Evolutionary conservation across 2,329 filamentous ascomycete species (phyloP).

Genomic region (Claviceps sp.): DNA sequence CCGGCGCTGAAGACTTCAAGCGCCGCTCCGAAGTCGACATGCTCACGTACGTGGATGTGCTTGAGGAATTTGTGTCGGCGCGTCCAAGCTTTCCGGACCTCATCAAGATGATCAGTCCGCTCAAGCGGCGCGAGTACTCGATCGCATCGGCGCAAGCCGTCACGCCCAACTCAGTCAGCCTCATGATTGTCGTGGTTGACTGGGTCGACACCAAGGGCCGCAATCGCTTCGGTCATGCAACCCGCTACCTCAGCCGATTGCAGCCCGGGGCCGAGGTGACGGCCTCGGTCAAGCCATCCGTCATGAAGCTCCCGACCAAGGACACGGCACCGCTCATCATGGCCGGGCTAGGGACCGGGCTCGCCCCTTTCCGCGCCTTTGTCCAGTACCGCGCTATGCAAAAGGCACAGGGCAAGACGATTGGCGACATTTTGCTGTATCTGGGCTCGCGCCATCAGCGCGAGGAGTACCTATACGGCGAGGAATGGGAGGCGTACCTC

Average conservation of each 20-base stretch:
- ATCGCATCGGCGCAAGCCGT: constrained; percentile 96
- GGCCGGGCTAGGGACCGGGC: constrained; percentile 94
- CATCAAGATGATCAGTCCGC: constrained; percentile 70
- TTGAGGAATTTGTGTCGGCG: constrained; percentile 81
- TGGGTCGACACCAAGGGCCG: constrained; percentile 86
- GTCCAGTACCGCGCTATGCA: constrained; percentile 97
- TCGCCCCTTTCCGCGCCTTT: constrained; percentile 98
- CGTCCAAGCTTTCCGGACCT: constrained; percentile 83
- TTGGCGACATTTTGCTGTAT: constrained; percentile 86
- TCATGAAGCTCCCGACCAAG: constrained; percentile 91
- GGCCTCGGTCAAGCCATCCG: constrained; percentile 90
- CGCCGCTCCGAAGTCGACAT: constrained; percentile 81
- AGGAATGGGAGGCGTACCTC: constrained; percentile 98
- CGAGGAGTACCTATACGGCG: constrained; percentile 96
- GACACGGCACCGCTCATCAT: constrained; percentile 93
- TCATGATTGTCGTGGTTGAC: constrained; percentile 95
- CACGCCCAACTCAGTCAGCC: constrained; percentile 72
- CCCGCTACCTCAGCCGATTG: constrained; percentile 72
- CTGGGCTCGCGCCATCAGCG: constrained; percentile 95
- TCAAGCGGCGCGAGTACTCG: constrained; percentile 98
- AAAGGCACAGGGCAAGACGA: constrained; percentile 91
- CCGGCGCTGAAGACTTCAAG: constrained; percentile 86
- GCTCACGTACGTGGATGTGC: constrained; percentile 77
- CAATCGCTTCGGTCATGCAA: constrained; percentile 84
- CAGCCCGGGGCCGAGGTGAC: constrained; percentile 67